Base-by-base conservation (phyloP, 2,329 filamentous ascomycete species). In the Cladophialophora immunda region DNA sequence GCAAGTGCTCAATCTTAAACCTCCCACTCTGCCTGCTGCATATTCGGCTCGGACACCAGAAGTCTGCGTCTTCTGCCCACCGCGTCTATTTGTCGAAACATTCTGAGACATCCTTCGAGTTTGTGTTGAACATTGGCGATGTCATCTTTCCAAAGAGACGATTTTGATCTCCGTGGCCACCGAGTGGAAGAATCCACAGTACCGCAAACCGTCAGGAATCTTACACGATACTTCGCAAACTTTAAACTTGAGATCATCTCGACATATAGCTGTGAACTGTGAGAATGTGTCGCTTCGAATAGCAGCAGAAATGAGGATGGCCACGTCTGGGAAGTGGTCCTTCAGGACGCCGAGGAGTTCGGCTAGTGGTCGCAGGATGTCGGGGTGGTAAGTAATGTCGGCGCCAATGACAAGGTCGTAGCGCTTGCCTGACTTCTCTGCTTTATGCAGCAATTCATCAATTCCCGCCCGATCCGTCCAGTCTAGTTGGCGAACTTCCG, bases 251-350 rank as follows among this genome's bases (percentile, higher is more conserved):
- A 73, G 74, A 7, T 68, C 65, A 59, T 77, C 80, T 81, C 52
- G 78, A 76, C 87, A 90, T 64, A 83, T 84, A 64, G 83, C 78
- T 70, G 83, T 74, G 73, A 90, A 90, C 29, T 81, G 78, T 71
- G 85, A 81, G 75, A 89, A 89, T 0, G 88, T 90, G 60, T 87
- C 79, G 66, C 90, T 90, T 63, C 89, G 84, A 62, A 90, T 81
- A 0, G 87, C 87, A 15, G 86, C 85, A 2, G 87, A 83, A 68
- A 90, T 85, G 64, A 90, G 77, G 54, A 89, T 85, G 53, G 83
- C 74, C 19, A 68, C 61, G 11, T 71, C 69, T 2, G 70, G 68
- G n/a, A 58, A 71, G 9, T 32, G 32, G n/a, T 68, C 62, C 30
- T 62, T 61, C 19, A 72, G 45, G 5, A 64, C 41, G 22, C 58